Evolutionary conservation across 768 basidiomycete genomes (phyloP), one percentile per base, ranked within the genome.

Genomic region (Phanerochaete sordida): DNA sequence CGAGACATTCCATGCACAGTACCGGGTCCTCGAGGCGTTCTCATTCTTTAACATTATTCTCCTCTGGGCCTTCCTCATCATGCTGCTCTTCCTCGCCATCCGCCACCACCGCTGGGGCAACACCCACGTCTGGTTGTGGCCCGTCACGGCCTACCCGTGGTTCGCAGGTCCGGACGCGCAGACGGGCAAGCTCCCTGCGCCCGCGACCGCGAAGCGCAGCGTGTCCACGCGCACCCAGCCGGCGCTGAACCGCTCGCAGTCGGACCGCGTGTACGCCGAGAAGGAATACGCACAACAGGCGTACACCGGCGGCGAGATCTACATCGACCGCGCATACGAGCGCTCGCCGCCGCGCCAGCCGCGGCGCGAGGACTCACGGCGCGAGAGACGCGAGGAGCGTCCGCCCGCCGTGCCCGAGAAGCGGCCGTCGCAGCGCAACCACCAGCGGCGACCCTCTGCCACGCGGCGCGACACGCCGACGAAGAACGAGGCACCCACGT

Each of bases 1-100:
- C 24, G 88, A 91, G 66, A 89, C 89, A 61, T 93, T 88, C 71
- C 91, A 91, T 64, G 90, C 91, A n/a, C 91, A 92, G 77, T 93
- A 92, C 70, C 84, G 86, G 28, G 91, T 92, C 21, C 77, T 93
- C 60, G 89, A 86, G 72, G 83, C 87, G 19, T 93, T 93, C 73
- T 84, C 91, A 6, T 73, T 93, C 57, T 84, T 93, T 72, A 93
- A 92, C 66, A 84, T 87, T 52, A 78, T 80, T 45, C 79, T 93
- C 3, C 75, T 83, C 52, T 76, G 73, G 74, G 79, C 70, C 37
- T 81, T 83, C 70, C 69, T 81, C 51, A 52, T 79, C 23, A 73
- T 83, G 65, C 69, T 83, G 30, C 73, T 82, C 43, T 69, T 70
- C 33, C 73, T 83, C 60, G 68, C 79, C 19, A 44, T 81, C 62